Base-by-base conservation (phyloP, 2,329 filamentous ascomycete species). In the Cladosporium halotolerans region DNA sequence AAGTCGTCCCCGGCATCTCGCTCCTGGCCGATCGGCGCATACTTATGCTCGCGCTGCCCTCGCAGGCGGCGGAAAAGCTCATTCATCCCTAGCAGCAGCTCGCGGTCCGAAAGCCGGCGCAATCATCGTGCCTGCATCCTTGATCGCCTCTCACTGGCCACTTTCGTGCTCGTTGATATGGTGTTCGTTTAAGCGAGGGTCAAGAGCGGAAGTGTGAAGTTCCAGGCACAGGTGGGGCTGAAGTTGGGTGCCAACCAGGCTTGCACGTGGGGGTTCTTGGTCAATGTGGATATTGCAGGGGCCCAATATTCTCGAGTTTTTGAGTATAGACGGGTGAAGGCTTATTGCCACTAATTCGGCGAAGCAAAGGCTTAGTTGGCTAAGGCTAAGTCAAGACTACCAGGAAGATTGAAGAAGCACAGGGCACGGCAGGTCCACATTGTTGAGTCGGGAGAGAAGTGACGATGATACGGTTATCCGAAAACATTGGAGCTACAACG, bases 1-100 rank as follows among this genome's bases (percentile, higher is more conserved):
- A 8, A 39, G 43, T 4, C 34, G 5, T 36, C 45, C 9, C 18
- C 51, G 36, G 42, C 14, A 14, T 47, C 16, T 5, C 33, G 11
- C 28, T 28, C 18, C 16, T 53, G 51, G 36, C 36, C 19, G 32
- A 53, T 34, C 8, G 40, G 44, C 13, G 44, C 51, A 38, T 53
- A 53, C 34, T 53, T 53, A 53, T 53, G 45, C 13, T 13, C 31
- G 28, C 31, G 48, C 48, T 51, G 40, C 40, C 48, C 48, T 51
- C 48, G 48, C 48, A 51, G 48, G 40, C 48, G 48, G 41, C 48
- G 39, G 40, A 44, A 44, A 11, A 51, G n/a, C 40, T 38, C 39
- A 16, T 44, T 44, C 48, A 51, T 51, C 32, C 40, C 36, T 31
- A n/a, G 10, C 10, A 38, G 42, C 42, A 44, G 18, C 46, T 41